Conservation (phyloP, 179 eudicot species). For the Silene noctiflora region DNA sequence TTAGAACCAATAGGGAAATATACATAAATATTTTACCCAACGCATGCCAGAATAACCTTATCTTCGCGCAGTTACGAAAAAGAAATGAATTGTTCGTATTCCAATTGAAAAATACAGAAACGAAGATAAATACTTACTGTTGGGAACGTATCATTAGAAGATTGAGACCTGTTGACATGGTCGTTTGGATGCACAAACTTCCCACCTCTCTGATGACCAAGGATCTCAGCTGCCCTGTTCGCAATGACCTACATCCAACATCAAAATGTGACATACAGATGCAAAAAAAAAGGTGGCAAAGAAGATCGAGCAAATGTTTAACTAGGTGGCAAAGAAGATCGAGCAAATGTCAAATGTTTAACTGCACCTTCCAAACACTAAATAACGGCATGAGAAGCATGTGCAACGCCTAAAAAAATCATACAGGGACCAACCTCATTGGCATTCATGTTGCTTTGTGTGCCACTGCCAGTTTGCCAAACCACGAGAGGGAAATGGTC, state of each 20-base stretch:
- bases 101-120: neutral
- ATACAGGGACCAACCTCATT: slow-evolving; percentile 65
- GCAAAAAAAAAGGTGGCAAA: neutral
- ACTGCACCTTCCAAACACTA: neutral
- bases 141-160: slow-evolving; percentile 97
- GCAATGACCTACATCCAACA: slow-evolving; percentile 74
- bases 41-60: neutral
- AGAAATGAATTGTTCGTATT: neutral
- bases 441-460: slow-evolving; percentile 99
- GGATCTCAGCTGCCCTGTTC: slow-evolving; percentile 97
- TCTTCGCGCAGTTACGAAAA: neutral
- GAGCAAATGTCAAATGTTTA: neutral
- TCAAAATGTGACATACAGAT: neutral
- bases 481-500: slow-evolving; percentile 95
- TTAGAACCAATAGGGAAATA: neutral
- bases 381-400: slow-evolving; percentile 3
- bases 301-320: neutral
- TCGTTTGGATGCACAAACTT: slow-evolving; percentile 98
- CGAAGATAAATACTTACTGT: slow-evolving; percentile 54
- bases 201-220: slow-evolving; percentile 89
- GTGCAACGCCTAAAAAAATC: slow-evolving; percentile 7
- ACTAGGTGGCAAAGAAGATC: neutral
- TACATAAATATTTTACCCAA: neutral
- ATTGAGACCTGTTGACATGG: slow-evolving; percentile 96
- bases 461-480: slow-evolving; percentile 99